Evolutionary conservation across 164 flowering plant genomes (phyloP), one percentile per base, ranked within the genome.

Genomic region (Liquidambar formosana): DNA sequence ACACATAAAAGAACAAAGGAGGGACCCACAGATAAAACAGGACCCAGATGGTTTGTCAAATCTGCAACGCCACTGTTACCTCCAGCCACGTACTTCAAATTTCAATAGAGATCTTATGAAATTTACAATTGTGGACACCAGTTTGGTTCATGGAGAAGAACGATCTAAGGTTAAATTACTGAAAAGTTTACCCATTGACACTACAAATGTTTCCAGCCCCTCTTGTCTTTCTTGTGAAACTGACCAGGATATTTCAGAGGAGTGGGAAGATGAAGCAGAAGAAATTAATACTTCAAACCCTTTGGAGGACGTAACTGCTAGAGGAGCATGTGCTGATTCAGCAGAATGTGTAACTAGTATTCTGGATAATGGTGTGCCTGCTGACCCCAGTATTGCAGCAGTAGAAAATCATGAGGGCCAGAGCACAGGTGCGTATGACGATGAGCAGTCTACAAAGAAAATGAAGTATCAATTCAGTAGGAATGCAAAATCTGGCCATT

Each of bases 91-190:
- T 13, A 61, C 1, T 45, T 65, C 72, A 53, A 75, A 56, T 54
- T 27, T 8, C 52, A 61, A 56, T 46, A 13, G 11, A 26, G 46
- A 65, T 45, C 4, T 16, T 11, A 41, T 64, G 69, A 66, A 75
- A 25, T 66, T 72, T 58, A 78, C 70, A 10, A 63, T 78, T 62
- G 70, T 78, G 21, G 81, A 78, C 64, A 72, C 78, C 25, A 75
- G 74, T 70, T 53, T 44, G 62, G 57, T 10, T 72, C 57, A 47
- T 45, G 65, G 57, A 57, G 41, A 16, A 22, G 45, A 46, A 38
- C 56, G 18, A 38, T 33, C 71, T 11, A 69, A 72, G 53, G 66
- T 75, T 47, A 73, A 68, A 63, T 65, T 66, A 63, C 47, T 78
- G 66, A 57, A 53, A 61, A 63, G 71, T 25, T 66, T 73, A 47